Conservation (phyloP, 352 stramenopile species). For the Albugo candida region DNA sequence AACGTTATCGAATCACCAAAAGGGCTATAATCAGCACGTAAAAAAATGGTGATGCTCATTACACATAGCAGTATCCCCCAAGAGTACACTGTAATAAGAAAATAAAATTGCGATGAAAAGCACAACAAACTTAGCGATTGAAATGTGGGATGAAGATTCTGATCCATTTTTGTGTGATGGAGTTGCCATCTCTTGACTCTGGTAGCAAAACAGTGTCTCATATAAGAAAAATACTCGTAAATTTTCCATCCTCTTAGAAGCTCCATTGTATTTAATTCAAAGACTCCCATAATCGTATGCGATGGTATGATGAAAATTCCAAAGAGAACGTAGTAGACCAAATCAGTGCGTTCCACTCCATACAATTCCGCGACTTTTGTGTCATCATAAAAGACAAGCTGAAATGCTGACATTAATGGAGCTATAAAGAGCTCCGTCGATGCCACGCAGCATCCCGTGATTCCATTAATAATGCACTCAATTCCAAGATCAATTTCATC, state of each 20-base stretch:
- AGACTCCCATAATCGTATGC: slow-evolving; percentile 83
- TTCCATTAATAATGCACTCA: slow-evolving; percentile 83
- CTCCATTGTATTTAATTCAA: slow-evolving; percentile 92
- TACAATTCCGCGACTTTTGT: slow-evolving; percentile 86
- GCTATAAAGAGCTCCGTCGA: slow-evolving; percentile 76
- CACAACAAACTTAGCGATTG: slow-evolving; percentile 90
- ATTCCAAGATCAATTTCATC: slow-evolving; percentile 77
- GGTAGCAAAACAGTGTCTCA: slow-evolving; percentile 88
- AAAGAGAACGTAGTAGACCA: slow-evolving; percentile 92
- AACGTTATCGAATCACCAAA: slow-evolving; percentile 83
- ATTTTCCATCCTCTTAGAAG: slow-evolving; percentile 93
- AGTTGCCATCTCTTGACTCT: slow-evolving; percentile 89
- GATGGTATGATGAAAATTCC: slow-evolving; percentile 89
- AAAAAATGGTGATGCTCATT: slow-evolving; percentile 84
- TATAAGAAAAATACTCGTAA: slow-evolving; percentile 94
- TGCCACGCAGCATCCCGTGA: slow-evolving; percentile 81
- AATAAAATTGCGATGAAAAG: slow-evolving; percentile 90
- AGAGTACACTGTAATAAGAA: slow-evolving; percentile 69
- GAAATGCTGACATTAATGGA: slow-evolving; percentile 73
- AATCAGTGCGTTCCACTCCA: slow-evolving; percentile 82
- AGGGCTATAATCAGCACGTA: slow-evolving; percentile 85
- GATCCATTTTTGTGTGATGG: slow-evolving; percentile 56
- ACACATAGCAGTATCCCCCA: slow-evolving; percentile 83
- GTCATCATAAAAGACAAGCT: slow-evolving; percentile 78
- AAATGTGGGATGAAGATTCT: slow-evolving; percentile 84